Conservation (phyloP, 129 eudicot species). For the Escallonia rubra region DNA sequence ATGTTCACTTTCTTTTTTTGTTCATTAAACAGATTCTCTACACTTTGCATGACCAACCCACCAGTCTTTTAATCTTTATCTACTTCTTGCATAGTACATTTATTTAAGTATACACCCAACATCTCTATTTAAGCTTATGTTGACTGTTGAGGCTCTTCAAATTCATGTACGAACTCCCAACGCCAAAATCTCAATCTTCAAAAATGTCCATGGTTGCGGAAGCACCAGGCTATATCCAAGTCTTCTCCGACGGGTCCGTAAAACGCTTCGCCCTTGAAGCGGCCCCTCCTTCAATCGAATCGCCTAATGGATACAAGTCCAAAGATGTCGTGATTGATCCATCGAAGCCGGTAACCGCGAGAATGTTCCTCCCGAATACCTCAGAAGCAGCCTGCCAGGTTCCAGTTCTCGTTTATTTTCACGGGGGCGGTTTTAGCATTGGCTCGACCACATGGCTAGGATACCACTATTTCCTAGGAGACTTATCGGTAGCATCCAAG, state of each 20-base stretch:
- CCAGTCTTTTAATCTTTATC: neutral
- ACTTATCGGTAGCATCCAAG: constrained; percentile 37
- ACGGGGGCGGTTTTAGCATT: constrained; percentile 83
- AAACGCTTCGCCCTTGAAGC: constrained; percentile 50
- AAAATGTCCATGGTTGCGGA: constrained; percentile 41
- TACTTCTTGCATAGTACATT: too few species aligned
- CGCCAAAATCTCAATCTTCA: neutral
- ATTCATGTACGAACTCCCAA: neutral
- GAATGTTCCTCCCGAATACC: constrained; percentile 49
- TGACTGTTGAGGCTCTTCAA: neutral
- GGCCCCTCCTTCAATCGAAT: constrained; percentile 33
- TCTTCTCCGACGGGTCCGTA: constrained; percentile 57
- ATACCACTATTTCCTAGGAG: constrained; percentile 70
- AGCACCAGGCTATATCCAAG: constrained; percentile 55
- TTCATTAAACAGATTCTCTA: neutral
- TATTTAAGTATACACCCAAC: neutral
- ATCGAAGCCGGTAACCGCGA: constrained; percentile 49
- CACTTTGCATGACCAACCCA: constrained; percentile 12
- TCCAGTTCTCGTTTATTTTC: constrained; percentile 64
- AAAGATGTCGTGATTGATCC: constrained; percentile 62
- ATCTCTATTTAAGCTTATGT: neutral
- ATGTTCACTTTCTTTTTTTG: too few species aligned
- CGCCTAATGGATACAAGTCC: constrained; percentile 44
- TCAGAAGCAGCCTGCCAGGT: constrained; percentile 7
- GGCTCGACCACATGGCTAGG: constrained; percentile 84